phyloP scores from a whole-genome alignment of 164 flowering plant genomes.

The Nymphaea colorata region DNA sequence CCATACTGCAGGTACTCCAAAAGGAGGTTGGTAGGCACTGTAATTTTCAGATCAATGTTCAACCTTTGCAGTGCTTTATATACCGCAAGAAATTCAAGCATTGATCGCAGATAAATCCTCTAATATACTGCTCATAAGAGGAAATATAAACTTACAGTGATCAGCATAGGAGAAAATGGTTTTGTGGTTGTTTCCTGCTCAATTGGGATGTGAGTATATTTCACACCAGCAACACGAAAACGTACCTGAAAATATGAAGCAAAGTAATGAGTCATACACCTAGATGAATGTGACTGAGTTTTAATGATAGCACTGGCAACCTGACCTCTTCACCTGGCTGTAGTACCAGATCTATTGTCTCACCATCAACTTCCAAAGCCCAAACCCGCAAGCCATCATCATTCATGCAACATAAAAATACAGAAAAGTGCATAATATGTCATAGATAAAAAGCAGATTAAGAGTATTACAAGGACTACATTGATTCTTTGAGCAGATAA shows the following conservation, averaged over 20 bases:
- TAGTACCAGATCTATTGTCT: conserved; percentile 17
- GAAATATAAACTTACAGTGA: conserved; percentile 39
- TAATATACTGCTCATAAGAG: too few species aligned
- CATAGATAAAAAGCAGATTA: neutral
- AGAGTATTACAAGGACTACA: neutral
- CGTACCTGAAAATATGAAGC: conserved; percentile 40
- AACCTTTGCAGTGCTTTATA: too few species aligned
- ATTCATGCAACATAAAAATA: conserved; percentile 19
- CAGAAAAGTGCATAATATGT: neutral
- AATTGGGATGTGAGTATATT: conserved; percentile 56
- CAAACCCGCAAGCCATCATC: conserved; percentile 43
- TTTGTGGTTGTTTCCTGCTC: conserved; percentile 61
- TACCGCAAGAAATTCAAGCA: too few species aligned
- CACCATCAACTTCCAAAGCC: conserved; percentile 33
- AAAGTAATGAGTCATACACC: neutral
- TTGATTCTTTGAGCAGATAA: neutral
- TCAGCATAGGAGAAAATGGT: conserved; percentile 86
- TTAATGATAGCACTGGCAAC: too few species aligned
- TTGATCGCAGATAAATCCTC: too few species aligned
- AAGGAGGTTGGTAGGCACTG: too few species aligned
- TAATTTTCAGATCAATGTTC: too few species aligned
- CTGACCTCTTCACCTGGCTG: conserved; percentile 49
- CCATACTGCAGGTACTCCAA: too few species aligned
- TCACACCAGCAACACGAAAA: conserved; percentile 46
- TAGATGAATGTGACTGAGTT: neutral